phyloP scores from a whole-genome alignment of 139 green algal genomes.

The Auxenochlorella pyrenoidosa region DNA sequence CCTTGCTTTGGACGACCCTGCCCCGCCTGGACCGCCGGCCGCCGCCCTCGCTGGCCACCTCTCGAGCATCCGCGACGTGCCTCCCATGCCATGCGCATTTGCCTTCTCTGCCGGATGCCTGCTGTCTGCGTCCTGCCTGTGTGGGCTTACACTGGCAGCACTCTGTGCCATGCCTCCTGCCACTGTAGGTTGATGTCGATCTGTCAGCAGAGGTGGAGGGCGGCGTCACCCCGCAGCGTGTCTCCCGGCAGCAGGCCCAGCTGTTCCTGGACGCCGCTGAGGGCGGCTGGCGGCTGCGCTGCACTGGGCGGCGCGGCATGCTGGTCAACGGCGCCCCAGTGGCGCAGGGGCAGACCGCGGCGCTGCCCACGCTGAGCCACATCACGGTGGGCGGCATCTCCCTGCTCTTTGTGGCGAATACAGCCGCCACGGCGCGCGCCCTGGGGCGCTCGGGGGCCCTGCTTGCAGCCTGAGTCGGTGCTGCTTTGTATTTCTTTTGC shows the following conservation, averaged over 20 bases:
- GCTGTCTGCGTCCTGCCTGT: no score
- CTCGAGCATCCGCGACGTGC: no score
- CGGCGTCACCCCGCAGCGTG: constrained; percentile 22
- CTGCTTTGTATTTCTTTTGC: background rate
- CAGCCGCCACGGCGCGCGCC: constrained; percentile 22
- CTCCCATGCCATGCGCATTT: no score
- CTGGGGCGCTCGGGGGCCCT: constrained; percentile 9
- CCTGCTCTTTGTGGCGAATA: constrained; percentile 66
- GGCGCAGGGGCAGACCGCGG: constrained; percentile 4
- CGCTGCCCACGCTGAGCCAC: constrained; percentile 62
- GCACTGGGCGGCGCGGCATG: constrained; percentile 46
- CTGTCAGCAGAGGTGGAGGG: constrained; percentile 33
- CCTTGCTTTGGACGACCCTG: no score
- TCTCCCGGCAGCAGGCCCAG: constrained; percentile 61
- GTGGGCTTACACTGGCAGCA: no score
- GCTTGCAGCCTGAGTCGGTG: background rate
- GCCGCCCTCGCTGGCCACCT: background rate
- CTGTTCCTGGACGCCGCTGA: constrained; percentile 58
- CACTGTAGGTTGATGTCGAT: constrained; percentile 61
- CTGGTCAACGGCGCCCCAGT: constrained; percentile 55
- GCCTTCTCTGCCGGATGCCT: background rate
- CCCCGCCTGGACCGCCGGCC: no score
- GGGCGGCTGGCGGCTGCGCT: constrained; percentile 64
- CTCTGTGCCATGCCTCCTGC: no score
- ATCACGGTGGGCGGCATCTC: constrained; percentile 45